Evolutionary conservation across 805 yeast species (phyloP), one percentile per base, ranked within the genome.

Genomic region (Priceomyces melissophilus): DNA sequence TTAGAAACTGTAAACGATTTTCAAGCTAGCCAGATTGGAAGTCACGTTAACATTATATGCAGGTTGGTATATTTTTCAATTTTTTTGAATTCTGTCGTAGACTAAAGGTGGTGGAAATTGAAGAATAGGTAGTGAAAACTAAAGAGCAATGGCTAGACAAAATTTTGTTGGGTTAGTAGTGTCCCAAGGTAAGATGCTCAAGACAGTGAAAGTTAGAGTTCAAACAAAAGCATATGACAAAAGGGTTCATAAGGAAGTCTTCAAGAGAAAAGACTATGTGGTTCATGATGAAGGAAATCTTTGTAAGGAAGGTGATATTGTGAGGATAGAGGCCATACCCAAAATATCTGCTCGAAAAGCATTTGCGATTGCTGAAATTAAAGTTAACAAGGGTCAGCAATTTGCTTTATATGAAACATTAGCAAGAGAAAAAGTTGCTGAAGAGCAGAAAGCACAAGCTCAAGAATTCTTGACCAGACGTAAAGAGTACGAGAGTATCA

Each of bases 161-260:
- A 87, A 87, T 58, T 87, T 90, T 57, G 69, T 88, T 36, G 99
- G 99, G 35, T 81, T 88, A 64, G 98, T 91, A 52, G 82, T 89
- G 26, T 88, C 96, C 38, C 97, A 90, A 58, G 98, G 98, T 32
- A 88, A 88, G 63, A 93, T 90, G 96, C 76, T 78, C 65, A 93
- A 91, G 70, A 91, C 98, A 43, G 89, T 91, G 48, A 90, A 89
- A 68, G 97, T 91, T 45, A 78, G 96, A 45, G 90, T 91, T 26
- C 84, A 85, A 59, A 81, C 81, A 35, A 82, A 81, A 55, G 77
- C 78, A 32, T 87, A 82, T 70, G 84, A 88, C 63, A 76, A 76
- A 43, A 67, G 73, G 45, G 76, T 87, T 47, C 84, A 85, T 60
- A 86, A 85, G 65, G 87, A 87, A 50, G 73, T 87, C 50, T 68